phyloP scores from a whole-genome alignment of 345 rosid genomes.

The Lumnitzera racemosa region DNA sequence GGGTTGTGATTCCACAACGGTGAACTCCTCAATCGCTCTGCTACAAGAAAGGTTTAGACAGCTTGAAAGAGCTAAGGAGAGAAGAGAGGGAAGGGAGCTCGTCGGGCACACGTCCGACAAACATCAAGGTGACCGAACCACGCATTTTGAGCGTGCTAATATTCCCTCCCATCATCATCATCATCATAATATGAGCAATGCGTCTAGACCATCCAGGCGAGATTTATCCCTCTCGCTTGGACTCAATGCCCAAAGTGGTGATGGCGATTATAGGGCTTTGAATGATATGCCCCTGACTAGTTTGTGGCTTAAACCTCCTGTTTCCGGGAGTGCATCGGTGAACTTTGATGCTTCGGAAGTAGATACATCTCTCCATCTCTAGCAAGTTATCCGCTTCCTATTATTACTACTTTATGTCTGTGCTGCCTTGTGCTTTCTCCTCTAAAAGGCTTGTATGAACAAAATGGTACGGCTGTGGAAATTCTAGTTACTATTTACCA shows the following conservation, averaged over 20 bases:
- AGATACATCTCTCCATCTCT: conserved; percentile 72
- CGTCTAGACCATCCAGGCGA: conserved; percentile 10
- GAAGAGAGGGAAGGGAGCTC: conserved; percentile 51
- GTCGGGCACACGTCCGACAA: conserved; percentile 31
- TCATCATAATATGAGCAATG: conserved; percentile 10
- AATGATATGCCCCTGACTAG: conserved; percentile 11
- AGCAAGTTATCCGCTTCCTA: conserved; percentile 6
- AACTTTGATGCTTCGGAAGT: conserved; percentile 38
- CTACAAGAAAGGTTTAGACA: conserved; percentile 60
- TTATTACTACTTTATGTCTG: too few relatives aligned
- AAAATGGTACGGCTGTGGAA: too few relatives aligned
- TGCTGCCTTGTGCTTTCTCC: too few relatives aligned
- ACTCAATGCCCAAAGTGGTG: conserved; percentile 20
- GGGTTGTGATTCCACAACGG: conserved; percentile 25
- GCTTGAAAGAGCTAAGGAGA: conserved; percentile 48
- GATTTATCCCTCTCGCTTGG: conserved; percentile 38
- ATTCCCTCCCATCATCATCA: not conserved
- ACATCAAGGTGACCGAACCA: conserved; percentile 2
- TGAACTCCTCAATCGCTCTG: conserved; percentile 57
- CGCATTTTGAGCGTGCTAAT: not conserved
- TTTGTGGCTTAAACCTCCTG: conserved; percentile 17
- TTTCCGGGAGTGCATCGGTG: conserved; percentile 17
- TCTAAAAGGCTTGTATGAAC: too few relatives aligned
- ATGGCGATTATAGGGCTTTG: conserved; percentile 11
- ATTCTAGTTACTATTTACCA: not conserved